A percentile compares a stretch with the other conserved stretches of the same genome.
phyloP scores from a whole-genome alignment of 352 stramenopile species.

The Globisporangium carolinianum region DNA sequence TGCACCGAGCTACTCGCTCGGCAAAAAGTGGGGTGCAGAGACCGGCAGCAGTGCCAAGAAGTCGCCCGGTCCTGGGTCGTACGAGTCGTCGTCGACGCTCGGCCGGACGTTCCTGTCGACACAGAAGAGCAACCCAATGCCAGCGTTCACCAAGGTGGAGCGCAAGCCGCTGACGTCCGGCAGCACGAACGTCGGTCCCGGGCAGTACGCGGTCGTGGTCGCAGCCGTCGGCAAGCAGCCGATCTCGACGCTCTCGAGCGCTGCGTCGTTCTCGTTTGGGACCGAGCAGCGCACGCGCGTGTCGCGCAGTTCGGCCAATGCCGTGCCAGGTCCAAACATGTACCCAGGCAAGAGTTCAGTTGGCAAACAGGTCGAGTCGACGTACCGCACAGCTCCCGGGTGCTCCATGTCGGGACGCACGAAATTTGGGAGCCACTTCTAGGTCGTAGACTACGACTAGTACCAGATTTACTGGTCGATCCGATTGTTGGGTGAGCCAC shows the following conservation, averaged over 20 bases:
- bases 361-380: constrained; percentile 59
- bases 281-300: constrained; percentile 44
- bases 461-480: neutral
- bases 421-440: constrained; percentile 75
- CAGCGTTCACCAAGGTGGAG: constrained; percentile 64
- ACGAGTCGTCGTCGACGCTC: constrained; percentile 51
- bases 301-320: constrained; percentile 18
- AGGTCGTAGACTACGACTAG: constrained; percentile 5
- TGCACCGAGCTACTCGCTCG: constrained; percentile 64
- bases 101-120: constrained; percentile 66
- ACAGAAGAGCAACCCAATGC: constrained; percentile 49
- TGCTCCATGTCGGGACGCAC: constrained; percentile 72
- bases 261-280: constrained; percentile 63
- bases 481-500: too few species aligned
- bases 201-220: constrained; percentile 66
- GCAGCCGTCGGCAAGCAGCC: constrained; percentile 57
- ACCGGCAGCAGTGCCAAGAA: constrained; percentile 32
- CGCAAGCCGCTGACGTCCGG: constrained; percentile 46
- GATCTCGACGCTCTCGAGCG: constrained; percentile 49
- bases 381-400: constrained; percentile 53
- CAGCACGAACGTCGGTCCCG: constrained; percentile 53
- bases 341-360: constrained; percentile 61
- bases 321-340: constrained; percentile 29
- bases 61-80: constrained; percentile 49
- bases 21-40: constrained; percentile 55